phyloP scores from a whole-genome alignment of 768 basidiomycete genomes.

The Phylloporus scabripes region DNA sequence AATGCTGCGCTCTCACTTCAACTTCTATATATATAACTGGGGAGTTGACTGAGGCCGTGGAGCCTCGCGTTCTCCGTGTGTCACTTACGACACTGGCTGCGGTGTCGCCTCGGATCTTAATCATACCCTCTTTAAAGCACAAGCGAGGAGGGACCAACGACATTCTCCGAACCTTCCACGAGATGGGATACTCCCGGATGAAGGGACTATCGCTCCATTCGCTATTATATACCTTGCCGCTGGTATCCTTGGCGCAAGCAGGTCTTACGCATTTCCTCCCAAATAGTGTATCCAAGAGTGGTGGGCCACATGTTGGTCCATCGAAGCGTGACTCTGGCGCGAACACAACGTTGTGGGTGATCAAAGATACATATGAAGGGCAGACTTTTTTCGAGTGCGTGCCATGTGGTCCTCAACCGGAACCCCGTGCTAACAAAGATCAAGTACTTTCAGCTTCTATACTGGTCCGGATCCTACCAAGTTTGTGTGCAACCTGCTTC shows the following conservation, averaged over 20 bases:
- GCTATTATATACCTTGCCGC: constrained; percentile 13
- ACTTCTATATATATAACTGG: neutral
- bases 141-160: neutral
- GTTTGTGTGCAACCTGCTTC: constrained; percentile 23
- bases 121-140: neutral
- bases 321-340: constrained; percentile 14
- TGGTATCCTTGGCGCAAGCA: constrained; percentile 12
- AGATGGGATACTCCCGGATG: constrained; percentile 11
- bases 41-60: neutral
- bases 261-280: constrained; percentile 6
- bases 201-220: constrained; percentile 8
- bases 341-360: constrained; percentile 55
- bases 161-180: constrained; percentile 8
- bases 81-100: constrained; percentile 18
- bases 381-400: constrained; percentile 64
- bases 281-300: neutral
- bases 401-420: constrained; percentile 4
- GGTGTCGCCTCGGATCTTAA: constrained; percentile 4
- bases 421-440: constrained; percentile 4
- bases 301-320: neutral
- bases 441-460: constrained; percentile 57
- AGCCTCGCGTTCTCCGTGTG: constrained; percentile 22
- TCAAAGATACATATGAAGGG: constrained; percentile 62
- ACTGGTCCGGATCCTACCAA: constrained; percentile 61
- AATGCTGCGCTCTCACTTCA: too few species aligned